Percentiles rank a stretch among this genome's conserved stretches.
phyloP scores from a whole-genome alignment of 805 yeast genomes.

The Yarrowia sp. region DNA sequence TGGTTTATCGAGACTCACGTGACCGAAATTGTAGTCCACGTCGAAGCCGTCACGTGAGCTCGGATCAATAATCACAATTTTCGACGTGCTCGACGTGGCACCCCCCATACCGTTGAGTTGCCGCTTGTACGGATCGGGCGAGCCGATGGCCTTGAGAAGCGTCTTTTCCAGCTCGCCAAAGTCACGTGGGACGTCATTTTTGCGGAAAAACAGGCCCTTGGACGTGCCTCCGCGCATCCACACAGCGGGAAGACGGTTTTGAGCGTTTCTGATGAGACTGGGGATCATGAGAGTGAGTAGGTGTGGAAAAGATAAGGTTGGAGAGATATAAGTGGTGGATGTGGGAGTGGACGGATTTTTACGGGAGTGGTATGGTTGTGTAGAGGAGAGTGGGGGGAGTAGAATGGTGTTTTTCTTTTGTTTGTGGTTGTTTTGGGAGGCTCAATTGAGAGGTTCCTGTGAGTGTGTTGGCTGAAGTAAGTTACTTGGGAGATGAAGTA shows the following conservation, averaged over 20 bases:
- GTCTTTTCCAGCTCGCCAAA: constrained; percentile 17
- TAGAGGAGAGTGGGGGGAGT: too few species aligned
- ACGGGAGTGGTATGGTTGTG: too few species aligned
- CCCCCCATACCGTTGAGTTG: constrained; percentile 41
- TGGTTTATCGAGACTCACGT: constrained; percentile 36
- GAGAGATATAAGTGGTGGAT: too few species aligned
- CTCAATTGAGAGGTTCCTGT: too few species aligned
- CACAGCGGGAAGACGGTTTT: constrained; percentile 36
- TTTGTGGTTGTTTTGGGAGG: too few species aligned
- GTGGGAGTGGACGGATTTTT: too few species aligned
- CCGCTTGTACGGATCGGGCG: constrained; percentile 40
- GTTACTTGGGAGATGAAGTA: too few species aligned
- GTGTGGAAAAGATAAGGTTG: too few species aligned
- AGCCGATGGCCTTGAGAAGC: constrained; percentile 39
- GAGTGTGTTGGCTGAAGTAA: too few species aligned
- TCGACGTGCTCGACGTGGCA: constrained; percentile 41
- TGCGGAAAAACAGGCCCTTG: constrained; percentile 39
- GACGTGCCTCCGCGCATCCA: constrained; percentile 42
- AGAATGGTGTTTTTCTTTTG: too few species aligned
- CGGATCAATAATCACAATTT: constrained; percentile 36
- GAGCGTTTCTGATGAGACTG: constrained; percentile 16
- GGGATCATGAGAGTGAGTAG: constrained; percentile 4
- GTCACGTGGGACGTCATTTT: constrained; percentile 37
- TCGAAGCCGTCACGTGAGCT: constrained; percentile 12
- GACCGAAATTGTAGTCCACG: constrained; percentile 40